Base-by-base conservation (phyloP, 148 eudicot species). In the Salicornia ramosissima region DNA sequence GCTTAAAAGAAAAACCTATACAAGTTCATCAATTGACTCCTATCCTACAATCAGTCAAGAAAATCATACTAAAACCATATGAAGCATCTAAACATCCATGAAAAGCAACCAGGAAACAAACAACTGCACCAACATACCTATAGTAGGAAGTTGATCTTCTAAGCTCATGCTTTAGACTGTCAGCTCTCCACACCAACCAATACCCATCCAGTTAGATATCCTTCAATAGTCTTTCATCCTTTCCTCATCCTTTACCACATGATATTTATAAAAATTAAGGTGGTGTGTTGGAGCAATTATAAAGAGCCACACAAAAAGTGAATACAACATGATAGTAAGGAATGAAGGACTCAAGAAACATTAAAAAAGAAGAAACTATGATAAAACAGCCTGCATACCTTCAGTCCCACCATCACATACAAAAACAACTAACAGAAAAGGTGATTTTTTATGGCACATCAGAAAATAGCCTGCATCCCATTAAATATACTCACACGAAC, bases 81-180 rank as follows among this genome's bases (percentile, higher is more conserved):
- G 53, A 39, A 58, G 52, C 42, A 73, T 42, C 24, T 19, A 65
- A 56, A 25, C 28, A 65, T 15, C 59, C 7, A 66, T 15, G 31
- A 73, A 21, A 65, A 51, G 43, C 55, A 43, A 45, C 22, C 57
- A 55, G 42, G 56, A 49, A 42, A 18, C 10, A 56, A 42, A 69
- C 11, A 19, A 46, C 6, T 26, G 34, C 16, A 21, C 49, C 52
- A 28, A 6, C 31, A 45, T 69, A 83, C 86, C 89, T 79, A 75
- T 55, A 64, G 62, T 59, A 46, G 74, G 63, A 62, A 77, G 57
- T 64, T 74, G 77, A 65, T 80, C 84, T 66, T 80, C 84, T 40
- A 72, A 71, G 53, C 69, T 80, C 90, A 84, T 84, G 80, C 68
- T 62, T 52, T 71, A 72, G 64, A 68, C 36, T 22, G 45, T 21